Evolutionary conservation across 108 stramenopile genomes (phyloP).

Genomic region (Nitzschia sp.): DNA sequence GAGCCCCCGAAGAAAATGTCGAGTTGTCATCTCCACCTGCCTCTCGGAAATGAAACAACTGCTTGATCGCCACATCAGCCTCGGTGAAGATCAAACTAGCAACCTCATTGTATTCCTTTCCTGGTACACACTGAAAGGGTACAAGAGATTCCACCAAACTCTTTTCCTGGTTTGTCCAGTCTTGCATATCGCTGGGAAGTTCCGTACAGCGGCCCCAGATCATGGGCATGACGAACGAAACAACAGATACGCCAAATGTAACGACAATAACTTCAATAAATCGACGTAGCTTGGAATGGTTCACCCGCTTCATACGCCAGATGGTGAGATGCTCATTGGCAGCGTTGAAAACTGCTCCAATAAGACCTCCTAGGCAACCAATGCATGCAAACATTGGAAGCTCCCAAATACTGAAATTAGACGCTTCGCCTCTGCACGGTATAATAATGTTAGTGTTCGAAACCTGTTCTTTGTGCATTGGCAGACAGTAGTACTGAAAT

Average conservation of each 20-base stretch:
- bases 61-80: slow-evolving; percentile 93
- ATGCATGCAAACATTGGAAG: slow-evolving; percentile 83
- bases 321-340: slow-evolving; percentile 87
- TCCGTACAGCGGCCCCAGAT: slow-evolving; percentile 88
- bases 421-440: slow-evolving; percentile 49
- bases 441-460: too few species aligned
- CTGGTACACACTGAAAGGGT: slow-evolving; percentile 84
- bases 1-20: slow-evolving; percentile 90
- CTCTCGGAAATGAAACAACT: slow-evolving; percentile 95
- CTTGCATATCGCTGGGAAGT: slow-evolving; percentile 91
- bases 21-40: slow-evolving; percentile 80
- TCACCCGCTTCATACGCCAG: slow-evolving; percentile 87
- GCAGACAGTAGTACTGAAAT: too few species aligned
- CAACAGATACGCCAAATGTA: slow-evolving; percentile 63
- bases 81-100: slow-evolving; percentile 92
- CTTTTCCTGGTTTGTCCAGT: slow-evolving; percentile 95
- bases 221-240: slow-evolving; percentile 84
- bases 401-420: slow-evolving; percentile 94
- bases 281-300: slow-evolving; percentile 64
- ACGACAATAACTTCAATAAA: slow-evolving; percentile 81
- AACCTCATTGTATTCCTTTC: slow-evolving; percentile 96
- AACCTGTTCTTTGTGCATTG: too few species aligned
- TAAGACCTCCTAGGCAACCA: slow-evolving; percentile 91
- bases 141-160: slow-evolving; percentile 87
- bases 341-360: slow-evolving; percentile 95